Evolutionary conservation across 2,329 filamentous ascomycete genomes (phyloP).

Genomic region (Aspergillus pseudotamarii): DNA sequence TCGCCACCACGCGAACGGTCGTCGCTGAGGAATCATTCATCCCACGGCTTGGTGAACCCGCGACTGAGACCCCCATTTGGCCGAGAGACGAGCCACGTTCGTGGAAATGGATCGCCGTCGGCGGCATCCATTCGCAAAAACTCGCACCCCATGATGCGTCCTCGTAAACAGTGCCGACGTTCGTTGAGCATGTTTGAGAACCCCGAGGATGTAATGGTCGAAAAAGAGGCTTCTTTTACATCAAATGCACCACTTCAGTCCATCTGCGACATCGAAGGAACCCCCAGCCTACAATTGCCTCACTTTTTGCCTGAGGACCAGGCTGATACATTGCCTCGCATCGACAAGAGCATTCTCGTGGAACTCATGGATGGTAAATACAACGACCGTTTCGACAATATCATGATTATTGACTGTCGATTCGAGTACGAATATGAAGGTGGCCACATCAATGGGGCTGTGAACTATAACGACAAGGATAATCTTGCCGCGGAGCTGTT

Average conservation of each 20-base stretch:
- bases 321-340: constrained; percentile 84
- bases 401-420: constrained; percentile 90
- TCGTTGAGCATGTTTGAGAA: constrained; percentile 98
- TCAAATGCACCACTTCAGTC: constrained; percentile 65
- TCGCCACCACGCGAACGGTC: constrained; percentile 75
- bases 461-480: constrained; percentile 98
- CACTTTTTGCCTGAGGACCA: constrained; percentile 81
- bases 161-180: constrained; percentile 84
- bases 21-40: constrained; percentile 63
- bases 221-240: constrained; percentile 65
- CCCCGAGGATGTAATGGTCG: constrained; percentile 82
- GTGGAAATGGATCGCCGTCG: constrained; percentile 75
- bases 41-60: constrained; percentile 58
- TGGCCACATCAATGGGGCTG: constrained; percentile 87
- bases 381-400: constrained; percentile 73
- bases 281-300: constrained; percentile 73
- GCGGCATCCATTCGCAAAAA: constrained; percentile 70
- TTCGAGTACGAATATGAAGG: constrained; percentile 99
- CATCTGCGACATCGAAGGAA: constrained; percentile 81
- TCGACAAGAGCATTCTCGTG: constrained; percentile 77
- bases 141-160: constrained; percentile 72
- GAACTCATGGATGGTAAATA: constrained; percentile 87
- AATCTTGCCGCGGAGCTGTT: constrained; percentile 79
- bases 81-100: constrained; percentile 55
- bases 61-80: constrained; percentile 68